Conservation (phyloP, 768 basidiomycete species). For the Macrolepiota albuminosa region DNA sequence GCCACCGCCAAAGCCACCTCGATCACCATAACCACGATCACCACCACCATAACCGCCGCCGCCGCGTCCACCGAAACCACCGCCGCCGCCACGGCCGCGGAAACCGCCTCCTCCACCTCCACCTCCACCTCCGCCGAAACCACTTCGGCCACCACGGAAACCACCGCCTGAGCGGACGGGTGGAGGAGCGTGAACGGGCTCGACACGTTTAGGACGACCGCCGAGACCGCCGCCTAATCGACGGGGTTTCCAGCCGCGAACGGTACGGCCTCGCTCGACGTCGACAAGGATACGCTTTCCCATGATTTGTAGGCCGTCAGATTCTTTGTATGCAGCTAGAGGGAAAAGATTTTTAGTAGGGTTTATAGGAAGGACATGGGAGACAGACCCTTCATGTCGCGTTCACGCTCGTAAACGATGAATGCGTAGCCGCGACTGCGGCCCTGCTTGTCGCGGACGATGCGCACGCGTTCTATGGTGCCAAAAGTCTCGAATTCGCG, state of each 20-base stretch:
- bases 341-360: constrained; percentile 6
- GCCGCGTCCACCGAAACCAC: constrained; percentile 35
- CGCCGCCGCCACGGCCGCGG: constrained; percentile 36
- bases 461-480: constrained; percentile 88
- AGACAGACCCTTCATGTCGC: constrained; percentile 93
- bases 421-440: constrained; percentile 93
- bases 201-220: constrained; percentile 86
- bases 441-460: constrained; percentile 87
- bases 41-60: constrained; percentile 45
- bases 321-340: constrained; percentile 94
- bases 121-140: constrained; percentile 29
- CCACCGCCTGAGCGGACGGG: constrained; percentile 32
- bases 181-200: constrained; percentile 29
- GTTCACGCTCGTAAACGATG: constrained; percentile 94
- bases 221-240: constrained; percentile 98
- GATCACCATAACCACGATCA: constrained; percentile 33
- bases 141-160: constrained; percentile 34
- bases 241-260: constrained; percentile 97
- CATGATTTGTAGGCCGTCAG: constrained; percentile 93
- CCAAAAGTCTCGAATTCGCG: constrained; percentile 96
- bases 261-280: constrained; percentile 96
- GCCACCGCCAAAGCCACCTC: constrained; percentile 24
- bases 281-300: constrained; percentile 96
- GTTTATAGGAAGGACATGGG: not conserved
- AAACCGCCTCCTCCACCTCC: constrained; percentile 35